phyloP scores from a whole-genome alignment of 2,329 filamentous ascomycete species.

The Coleophoma crateriformis region DNA sequence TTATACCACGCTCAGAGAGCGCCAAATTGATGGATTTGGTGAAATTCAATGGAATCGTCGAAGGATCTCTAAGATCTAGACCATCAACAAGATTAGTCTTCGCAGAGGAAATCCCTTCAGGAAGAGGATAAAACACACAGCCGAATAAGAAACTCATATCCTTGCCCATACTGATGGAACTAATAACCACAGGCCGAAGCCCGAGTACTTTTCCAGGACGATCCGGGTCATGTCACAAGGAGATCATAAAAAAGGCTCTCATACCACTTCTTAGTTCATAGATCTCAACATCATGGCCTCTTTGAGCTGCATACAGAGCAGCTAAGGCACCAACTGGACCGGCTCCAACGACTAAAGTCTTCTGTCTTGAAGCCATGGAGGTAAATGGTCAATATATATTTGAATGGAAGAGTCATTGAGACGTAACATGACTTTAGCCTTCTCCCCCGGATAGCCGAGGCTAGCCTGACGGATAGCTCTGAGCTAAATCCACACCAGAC shows the following conservation, averaged over 20 bases:
- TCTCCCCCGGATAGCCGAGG: not conserved
- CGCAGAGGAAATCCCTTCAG: not conserved
- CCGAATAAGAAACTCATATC: too few species aligned
- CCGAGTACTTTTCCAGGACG: too few species aligned
- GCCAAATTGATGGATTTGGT: slow-evolving; percentile 98
- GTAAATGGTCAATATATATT: not conserved
- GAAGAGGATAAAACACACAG: not conserved
- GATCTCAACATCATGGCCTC: slow-evolving; percentile 85
- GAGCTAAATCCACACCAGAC: slow-evolving; percentile 5
- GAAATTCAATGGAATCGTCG: slow-evolving; percentile 84
- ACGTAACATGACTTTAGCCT: too few species aligned
- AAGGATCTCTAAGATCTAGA: slow-evolving; percentile 78
- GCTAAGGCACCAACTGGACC: slow-evolving; percentile 91
- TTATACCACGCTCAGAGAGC: slow-evolving; percentile 87
- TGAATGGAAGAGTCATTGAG: too few species aligned
- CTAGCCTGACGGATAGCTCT: not conserved
- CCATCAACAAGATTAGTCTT: not conserved
- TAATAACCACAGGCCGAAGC: not conserved
- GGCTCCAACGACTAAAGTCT: slow-evolving; percentile 77
- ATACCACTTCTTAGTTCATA: slow-evolving; percentile 90
- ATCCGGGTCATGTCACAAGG: too few species aligned
- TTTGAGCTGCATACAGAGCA: slow-evolving; percentile 83
- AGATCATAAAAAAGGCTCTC: slow-evolving; percentile 7
- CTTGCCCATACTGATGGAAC: too few species aligned
- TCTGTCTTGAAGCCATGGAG: slow-evolving; percentile 14